These are phyloP conservation scores for Pythium dissotocum DNA, from an alignment of 352 stramenopile genomes.

Conservation along the genomic window DNA sequence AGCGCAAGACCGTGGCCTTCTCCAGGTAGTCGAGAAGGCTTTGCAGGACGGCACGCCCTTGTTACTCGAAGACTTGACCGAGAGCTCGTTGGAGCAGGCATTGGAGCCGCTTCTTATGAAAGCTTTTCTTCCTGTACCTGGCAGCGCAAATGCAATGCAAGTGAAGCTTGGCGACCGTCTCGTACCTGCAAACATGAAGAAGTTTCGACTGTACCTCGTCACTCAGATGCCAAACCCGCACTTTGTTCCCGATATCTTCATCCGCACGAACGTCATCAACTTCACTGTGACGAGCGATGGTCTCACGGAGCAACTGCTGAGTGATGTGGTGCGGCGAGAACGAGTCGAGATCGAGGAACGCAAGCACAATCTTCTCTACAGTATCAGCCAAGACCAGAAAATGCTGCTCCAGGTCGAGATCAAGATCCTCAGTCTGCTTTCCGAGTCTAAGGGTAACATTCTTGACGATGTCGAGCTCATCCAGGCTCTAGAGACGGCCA, in stretches of 20 bases:
- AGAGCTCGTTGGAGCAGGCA: constrained; percentile 45
- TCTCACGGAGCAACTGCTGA: constrained; percentile 89
- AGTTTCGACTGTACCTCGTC: constrained; percentile 90
- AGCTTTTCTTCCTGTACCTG: constrained; percentile 14
- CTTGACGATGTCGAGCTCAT: constrained; percentile 90
- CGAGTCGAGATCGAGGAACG: constrained; percentile 85
- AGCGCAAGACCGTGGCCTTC: constrained; percentile 42
- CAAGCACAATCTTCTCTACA: constrained; percentile 82
- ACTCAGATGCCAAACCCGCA: constrained; percentile 92
- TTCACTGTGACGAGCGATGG: constrained; percentile 92
- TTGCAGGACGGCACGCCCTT: constrained; percentile 44
- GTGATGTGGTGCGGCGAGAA: constrained; percentile 86
- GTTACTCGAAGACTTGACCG: constrained; percentile 59
- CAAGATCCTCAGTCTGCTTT: constrained; percentile 88
- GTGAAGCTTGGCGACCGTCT: constrained; percentile 77
- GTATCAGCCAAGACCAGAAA: constrained; percentile 89
- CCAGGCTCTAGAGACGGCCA: constrained; percentile 59
- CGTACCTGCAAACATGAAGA: constrained; percentile 64
- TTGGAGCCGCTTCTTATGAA: constrained; percentile 58
- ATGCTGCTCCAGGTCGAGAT: constrained; percentile 91
- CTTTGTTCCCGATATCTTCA: constrained; percentile 91
- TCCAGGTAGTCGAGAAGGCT: constrained; percentile 42
- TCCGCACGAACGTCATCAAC: constrained; percentile 93
- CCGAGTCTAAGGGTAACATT: constrained; percentile 87
- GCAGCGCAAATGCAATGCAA: neutral